Evolutionary conservation across 306 rosid genomes (phyloP).

Genomic region (Cicer pinnatifidum): DNA sequence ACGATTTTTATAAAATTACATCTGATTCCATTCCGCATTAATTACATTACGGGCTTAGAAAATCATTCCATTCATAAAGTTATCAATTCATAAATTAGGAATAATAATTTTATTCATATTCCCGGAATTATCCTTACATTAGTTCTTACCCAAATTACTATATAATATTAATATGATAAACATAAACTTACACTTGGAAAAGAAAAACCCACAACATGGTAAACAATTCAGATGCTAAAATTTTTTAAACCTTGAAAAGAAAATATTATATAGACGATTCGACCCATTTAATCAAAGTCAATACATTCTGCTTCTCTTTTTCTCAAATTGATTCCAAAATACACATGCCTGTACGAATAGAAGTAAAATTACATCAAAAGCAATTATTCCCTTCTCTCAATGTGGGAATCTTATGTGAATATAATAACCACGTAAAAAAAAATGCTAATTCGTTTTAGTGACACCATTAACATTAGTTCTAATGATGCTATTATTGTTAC

Average conservation of each 20-base stretch:
- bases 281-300: conserved; percentile 40
- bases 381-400: conserved; percentile 35
- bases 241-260: conserved; percentile 9
- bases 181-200: conserved; percentile 30
- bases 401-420: conserved; percentile 38
- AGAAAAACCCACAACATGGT: conserved; percentile 36
- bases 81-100: conserved; percentile 2
- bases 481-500: conserved; percentile 1
- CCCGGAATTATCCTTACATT: conserved; percentile 35
- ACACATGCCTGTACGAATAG: conserved; percentile 9
- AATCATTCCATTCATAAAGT: neutral
- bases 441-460: conserved; percentile 2
- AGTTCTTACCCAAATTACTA: neutral
- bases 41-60: neutral
- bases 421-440: conserved; percentile 23
- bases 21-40: conserved; percentile 21
- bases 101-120: neutral
- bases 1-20: neutral
- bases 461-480: conserved; percentile 6
- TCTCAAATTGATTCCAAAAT: conserved; percentile 34
- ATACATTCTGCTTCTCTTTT: conserved; percentile 40
- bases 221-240: conserved; percentile 46
- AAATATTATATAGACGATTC: conserved; percentile 25
- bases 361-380: conserved; percentile 40
- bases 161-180: conserved; percentile 17